Evolutionary conservation across 352 stramenopile genomes (phyloP), one percentile per base, ranked within the genome.

Genomic region (Pythium phragmitis): DNA sequence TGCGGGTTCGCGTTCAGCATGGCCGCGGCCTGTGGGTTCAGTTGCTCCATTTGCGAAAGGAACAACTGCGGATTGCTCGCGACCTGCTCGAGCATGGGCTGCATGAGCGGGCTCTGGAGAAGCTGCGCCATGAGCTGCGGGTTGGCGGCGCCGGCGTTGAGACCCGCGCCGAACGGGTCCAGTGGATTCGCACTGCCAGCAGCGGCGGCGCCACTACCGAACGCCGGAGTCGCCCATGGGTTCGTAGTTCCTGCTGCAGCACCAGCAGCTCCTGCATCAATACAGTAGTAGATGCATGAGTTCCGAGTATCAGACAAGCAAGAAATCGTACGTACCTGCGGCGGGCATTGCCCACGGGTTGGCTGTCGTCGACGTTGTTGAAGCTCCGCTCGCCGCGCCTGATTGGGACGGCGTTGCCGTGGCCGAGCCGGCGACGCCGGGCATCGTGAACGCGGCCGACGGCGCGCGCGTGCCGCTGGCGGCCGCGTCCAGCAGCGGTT

Each of bases 401-500:
- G 51, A 23, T 11, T 57, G 46, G 7, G 50, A 48, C 12, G 50
- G 4, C 61, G 34, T 69, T 62, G 37, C 68, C 28, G 46, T 62
- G 57, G n/a, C 71, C 48, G 21, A 61, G 66, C 86, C 82, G 16
- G 85, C 81, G 28, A 92, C 75, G 11, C 87, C 87, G 33, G 87
- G 87, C 87, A 96, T 96, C 3, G 85, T 89, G 58, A 96, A 96
- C n/a, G 87, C 80, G 0, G 79, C 73, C 7, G 76, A 79, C 16
- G 79, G 70, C 37, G 85, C 72, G 39, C 73, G 68, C 4, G 67
- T 62, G 3, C 82, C 82, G 43, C 77, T 87, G 3, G 80, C 63
- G 8, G 87, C 79, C 33, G 94, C 95, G 45, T 99, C 93, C 80
- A 99, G 92, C 50, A 99, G 87, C 3, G 96, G 96, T 68, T 98